A percentile compares a stretch with the other conserved stretches of the same genome.
These are phyloP conservation scores for Euphrasia confusa DNA, from an alignment of 257 asterid genomes.

Conservation along the genomic window DNA sequence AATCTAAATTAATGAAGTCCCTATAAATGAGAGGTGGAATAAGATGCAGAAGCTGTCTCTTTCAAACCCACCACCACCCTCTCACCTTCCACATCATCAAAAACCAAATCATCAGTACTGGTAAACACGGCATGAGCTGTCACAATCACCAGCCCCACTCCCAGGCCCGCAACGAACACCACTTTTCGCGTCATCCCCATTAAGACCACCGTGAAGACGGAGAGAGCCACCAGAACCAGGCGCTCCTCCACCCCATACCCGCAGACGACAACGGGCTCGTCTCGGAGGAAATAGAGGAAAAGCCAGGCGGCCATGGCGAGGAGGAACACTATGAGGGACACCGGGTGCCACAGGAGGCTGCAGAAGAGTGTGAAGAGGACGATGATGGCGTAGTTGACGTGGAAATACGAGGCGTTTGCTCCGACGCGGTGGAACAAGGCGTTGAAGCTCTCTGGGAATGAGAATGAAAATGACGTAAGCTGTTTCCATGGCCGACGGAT, in stretches of 20 bases:
- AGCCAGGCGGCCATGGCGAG: constrained; percentile 67
- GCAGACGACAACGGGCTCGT: constrained; percentile 58
- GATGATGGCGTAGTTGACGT: constrained; percentile 69
- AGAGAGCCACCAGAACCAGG: constrained; percentile 51
- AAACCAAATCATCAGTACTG: constrained; percentile 48
- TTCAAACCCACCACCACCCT: constrained; percentile 24
- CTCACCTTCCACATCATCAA: constrained; percentile 50
- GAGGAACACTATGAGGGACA: constrained; percentile 72
- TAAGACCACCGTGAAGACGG: constrained; percentile 42
- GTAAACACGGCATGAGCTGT: constrained; percentile 62
- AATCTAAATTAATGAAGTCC: neutral
- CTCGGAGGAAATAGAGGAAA: constrained; percentile 76
- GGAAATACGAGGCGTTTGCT: constrained; percentile 56
- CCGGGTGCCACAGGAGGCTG: constrained; percentile 83
- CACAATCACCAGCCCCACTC: constrained; percentile 51
- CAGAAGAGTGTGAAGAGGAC: constrained; percentile 54
- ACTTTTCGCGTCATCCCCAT: constrained; percentile 59
- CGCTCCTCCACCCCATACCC: constrained; percentile 51
- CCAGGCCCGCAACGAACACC: constrained; percentile 40
- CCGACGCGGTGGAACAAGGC: constrained; percentile 36
- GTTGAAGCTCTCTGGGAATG: constrained; percentile 28
- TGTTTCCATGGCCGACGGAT: constrained; percentile 42
- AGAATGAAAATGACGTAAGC: constrained; percentile 24
- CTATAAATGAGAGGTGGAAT: constrained; percentile 22
- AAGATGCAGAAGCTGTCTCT: constrained; percentile 25